Evolutionary conservation across 306 rosid genomes (phyloP).

Genomic region (Dryas alaskensis): DNA sequence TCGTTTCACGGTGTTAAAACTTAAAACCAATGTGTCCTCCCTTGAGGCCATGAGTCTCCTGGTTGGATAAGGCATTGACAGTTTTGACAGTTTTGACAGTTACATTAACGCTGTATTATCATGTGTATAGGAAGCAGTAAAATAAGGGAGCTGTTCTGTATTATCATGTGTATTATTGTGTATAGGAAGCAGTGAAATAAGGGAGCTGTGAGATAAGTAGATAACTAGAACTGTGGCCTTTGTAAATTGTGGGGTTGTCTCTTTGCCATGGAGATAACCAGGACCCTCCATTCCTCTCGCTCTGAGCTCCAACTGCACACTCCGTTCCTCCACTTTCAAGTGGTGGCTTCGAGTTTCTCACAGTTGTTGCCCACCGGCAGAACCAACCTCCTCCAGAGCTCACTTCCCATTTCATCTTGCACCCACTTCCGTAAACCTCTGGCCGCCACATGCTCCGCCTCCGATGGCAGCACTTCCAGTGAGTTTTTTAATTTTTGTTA

Average conservation of each 20-base stretch:
- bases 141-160: background rate
- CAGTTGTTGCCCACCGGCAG: background rate
- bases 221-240: no score
- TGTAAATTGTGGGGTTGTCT: no score
- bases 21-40: background rate
- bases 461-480: conserved; percentile 36
- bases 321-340: background rate
- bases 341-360: background rate
- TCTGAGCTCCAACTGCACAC: background rate
- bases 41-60: background rate
- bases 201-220: background rate
- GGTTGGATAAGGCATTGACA: conserved; percentile 2
- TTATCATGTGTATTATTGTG: no score
- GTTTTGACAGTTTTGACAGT: background rate
- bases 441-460: conserved; percentile 27
- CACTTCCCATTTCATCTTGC: background rate
- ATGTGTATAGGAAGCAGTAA: background rate
- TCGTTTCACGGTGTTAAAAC: background rate
- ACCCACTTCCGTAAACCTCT: conserved; percentile 11
- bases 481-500: background rate
- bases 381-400: background rate
- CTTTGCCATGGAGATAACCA: conserved; percentile 22
- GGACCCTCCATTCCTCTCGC: background rate
- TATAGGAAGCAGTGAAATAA: background rate
- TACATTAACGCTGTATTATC: background rate